Evolutionary conservation across 2,329 filamentous ascomycete genomes (phyloP), one percentile per base, ranked within the genome.

Genomic region (Zasmidium angulare): DNA sequence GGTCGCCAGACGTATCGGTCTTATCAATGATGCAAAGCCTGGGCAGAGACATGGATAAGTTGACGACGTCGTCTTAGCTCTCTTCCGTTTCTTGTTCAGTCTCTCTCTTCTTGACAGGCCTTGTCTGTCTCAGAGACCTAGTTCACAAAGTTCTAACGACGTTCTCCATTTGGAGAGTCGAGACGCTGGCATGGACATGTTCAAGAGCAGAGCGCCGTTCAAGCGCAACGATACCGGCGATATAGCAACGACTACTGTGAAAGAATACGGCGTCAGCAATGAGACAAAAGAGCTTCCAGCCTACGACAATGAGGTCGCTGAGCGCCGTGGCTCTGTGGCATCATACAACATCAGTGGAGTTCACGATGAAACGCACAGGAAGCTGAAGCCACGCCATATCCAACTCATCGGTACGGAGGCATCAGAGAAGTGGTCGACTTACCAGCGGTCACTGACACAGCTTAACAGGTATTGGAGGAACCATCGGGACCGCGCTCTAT

Each of bases 401-500:
- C 78, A 80, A 60, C 71, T 79, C 21, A 79, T 80, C 55, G 78
- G 78, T 53, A 43, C n/a, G 6, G 36, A 17, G 4, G n/a, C n/a
- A 17, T 17, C 36, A 9, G 10, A 21, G 20, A 48, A 24, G 55
- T 70, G 61, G 66, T 50, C 23, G 17, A 48, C 19, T 11, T 7
- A 43, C 14, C n/a, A 43, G 36, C 26, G 26, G 11, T 29, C 6
- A 6, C 17, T 20, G 17, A 46, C 17, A 47, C 11, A 36, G 79
- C 23, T 79, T 79, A 53, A 77, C 12, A 43, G 36, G 36, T 43
- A 65, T 65, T 11, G 64, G 62, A 10, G 77, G 78, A 40, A 80
- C 78, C 0, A 80, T 80, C 63, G 78, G 78, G 23, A 80, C 78
- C n/a, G 77, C 77, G 0, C 69, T 80, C 1, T 80, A 78, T 63